Evolutionary conservation across 495 filamentous ascomycete species (phyloP).

Genomic region (Lophiostoma macrostomum): DNA sequence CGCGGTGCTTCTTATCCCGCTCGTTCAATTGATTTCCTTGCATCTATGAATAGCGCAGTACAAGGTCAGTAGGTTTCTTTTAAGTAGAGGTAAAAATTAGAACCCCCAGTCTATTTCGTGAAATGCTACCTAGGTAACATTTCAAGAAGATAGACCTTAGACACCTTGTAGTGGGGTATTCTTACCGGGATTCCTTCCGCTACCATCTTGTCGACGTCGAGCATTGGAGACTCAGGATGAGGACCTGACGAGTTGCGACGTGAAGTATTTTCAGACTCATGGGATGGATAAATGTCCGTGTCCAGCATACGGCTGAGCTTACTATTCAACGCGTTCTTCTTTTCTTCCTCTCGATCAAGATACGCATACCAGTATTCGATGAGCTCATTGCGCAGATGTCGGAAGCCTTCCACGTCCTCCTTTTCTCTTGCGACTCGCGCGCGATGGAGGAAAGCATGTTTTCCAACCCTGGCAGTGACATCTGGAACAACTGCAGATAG

Average conservation of each 20-base stretch:
- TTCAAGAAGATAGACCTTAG: no score
- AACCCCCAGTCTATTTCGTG: no score
- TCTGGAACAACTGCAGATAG: constrained; percentile 9
- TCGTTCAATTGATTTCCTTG: no score
- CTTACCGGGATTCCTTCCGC: constrained; percentile 10
- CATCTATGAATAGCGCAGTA: no score
- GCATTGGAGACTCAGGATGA: neutral
- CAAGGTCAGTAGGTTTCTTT: no score
- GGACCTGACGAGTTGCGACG: neutral
- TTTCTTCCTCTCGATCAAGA: constrained; percentile 24
- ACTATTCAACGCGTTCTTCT: constrained; percentile 14
- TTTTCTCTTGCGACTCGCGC: constrained; percentile 31
- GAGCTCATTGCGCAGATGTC: constrained; percentile 26
- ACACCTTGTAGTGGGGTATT: no score
- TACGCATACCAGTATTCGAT: constrained; percentile 28
- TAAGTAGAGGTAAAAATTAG: no score
- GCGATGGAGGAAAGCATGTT: constrained; percentile 26
- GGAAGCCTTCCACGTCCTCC: constrained; percentile 25
- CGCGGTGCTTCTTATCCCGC: no score
- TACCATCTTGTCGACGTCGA: constrained; percentile 8
- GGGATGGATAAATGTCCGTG: constrained; percentile 18
- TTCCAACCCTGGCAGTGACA: constrained; percentile 1
- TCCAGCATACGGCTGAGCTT: constrained; percentile 19
- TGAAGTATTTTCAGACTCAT: neutral
- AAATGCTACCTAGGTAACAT: no score